Conservation (phyloP, 2,329 filamentous ascomycete genomes). For the Scedosporium apiospermum region DNA sequence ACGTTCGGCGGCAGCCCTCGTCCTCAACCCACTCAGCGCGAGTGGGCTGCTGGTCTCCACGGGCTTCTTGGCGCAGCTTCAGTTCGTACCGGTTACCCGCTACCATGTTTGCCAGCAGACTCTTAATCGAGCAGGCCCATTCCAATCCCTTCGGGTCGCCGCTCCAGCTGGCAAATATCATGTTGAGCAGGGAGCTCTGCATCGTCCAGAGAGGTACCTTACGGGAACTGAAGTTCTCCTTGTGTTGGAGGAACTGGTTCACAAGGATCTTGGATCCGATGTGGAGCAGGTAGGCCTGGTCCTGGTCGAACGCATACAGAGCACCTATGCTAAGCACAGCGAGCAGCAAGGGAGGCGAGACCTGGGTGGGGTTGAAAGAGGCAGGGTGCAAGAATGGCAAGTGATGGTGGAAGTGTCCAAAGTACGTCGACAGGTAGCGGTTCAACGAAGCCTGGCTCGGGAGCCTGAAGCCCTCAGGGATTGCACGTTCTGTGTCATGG, state of each 20-base stretch:
- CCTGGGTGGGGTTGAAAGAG: constrained; percentile 73
- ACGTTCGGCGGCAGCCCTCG: constrained; percentile 90
- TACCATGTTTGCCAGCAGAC: constrained; percentile 95
- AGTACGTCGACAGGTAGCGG: constrained; percentile 90
- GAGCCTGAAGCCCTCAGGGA: constrained; percentile 83
- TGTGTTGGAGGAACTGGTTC: constrained; percentile 94
- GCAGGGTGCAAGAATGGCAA: constrained; percentile 89
- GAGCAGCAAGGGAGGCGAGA: constrained; percentile 74
- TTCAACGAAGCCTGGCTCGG: constrained; percentile 76
- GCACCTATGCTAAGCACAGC: constrained; percentile 92
- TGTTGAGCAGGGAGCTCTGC: constrained; percentile 93
- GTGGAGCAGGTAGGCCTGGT: constrained; percentile 93
- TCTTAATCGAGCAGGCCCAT: constrained; percentile 99
- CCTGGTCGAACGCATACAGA: constrained; percentile 92
- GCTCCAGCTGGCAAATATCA: constrained; percentile 99
- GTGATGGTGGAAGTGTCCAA: constrained; percentile 94
- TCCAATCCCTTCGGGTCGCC: constrained; percentile 95
- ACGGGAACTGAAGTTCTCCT: constrained; percentile 96
- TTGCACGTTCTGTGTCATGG: constrained; percentile 70
- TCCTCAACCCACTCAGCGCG: constrained; percentile 94
- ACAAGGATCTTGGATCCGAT: constrained; percentile 96
- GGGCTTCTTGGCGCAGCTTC: constrained; percentile 83
- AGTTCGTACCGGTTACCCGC: constrained; percentile 94
- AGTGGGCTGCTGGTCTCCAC: constrained; percentile 64
- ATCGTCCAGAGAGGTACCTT: constrained; percentile 98